phyloP scores from a whole-genome alignment of 2,329 filamentous ascomycete genomes.

The Colletotrichum sp. region DNA sequence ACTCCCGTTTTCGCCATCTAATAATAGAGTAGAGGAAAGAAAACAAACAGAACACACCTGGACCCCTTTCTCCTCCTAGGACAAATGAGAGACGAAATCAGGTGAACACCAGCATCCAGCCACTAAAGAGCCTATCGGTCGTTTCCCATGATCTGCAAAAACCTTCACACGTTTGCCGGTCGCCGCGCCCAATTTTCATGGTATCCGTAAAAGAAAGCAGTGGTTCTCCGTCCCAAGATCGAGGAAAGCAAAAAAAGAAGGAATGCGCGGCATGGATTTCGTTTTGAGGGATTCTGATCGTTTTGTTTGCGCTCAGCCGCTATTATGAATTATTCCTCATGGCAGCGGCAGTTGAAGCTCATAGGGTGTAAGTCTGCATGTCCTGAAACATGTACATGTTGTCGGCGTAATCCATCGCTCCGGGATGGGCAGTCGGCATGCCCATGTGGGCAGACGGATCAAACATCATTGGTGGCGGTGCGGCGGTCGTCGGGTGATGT shows the following conservation, averaged over 20 bases:
- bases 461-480: conserved; percentile 16
- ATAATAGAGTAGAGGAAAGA: background rate
- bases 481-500: background rate
- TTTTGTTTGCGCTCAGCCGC: background rate
- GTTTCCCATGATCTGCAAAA: conserved; percentile 6
- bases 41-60: background rate
- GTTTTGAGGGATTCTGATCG: background rate
- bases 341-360: background rate
- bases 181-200: background rate
- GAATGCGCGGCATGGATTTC: background rate
- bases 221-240: background rate
- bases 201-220: background rate
- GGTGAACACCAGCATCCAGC: background rate
- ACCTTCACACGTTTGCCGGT: background rate
- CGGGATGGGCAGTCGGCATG: conserved; percentile 21
- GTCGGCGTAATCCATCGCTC: conserved; percentile 28
- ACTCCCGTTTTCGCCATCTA: conserved; percentile 11
- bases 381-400: conserved; percentile 35
- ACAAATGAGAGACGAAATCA: background rate
- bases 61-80: background rate
- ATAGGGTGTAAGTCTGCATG: conserved; percentile 26
- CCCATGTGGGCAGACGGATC: conserved; percentile 13
- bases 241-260: background rate
- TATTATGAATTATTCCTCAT: background rate
- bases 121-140: background rate